Percentiles rank a stretch among this genome's conserved stretches.
phyloP scores from a whole-genome alignment of 495 filamentous ascomycete species.

The Podospora fimiseda region DNA sequence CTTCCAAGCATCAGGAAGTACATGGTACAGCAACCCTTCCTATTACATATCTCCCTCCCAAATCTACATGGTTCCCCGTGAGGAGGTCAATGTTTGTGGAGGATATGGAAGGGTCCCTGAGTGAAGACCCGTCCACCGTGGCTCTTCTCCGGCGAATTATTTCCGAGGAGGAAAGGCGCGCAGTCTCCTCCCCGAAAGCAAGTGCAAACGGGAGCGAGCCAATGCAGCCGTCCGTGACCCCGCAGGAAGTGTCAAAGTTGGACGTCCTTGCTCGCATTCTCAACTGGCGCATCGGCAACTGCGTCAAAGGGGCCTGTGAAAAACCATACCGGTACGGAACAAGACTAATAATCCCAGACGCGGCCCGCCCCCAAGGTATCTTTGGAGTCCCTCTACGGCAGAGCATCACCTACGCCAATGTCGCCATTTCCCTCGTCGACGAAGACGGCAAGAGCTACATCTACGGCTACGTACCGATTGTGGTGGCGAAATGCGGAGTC shows the following conservation, averaged over 20 bases:
- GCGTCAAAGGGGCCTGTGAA: slow-evolving; percentile 7
- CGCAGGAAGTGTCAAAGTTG: slow-evolving; percentile 14
- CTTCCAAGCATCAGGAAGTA: slow-evolving; percentile 65
- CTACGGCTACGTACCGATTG: slow-evolving; percentile 97
- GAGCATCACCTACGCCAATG: slow-evolving; percentile 97
- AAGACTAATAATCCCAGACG: slow-evolving; percentile 30
- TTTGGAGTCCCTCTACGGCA: slow-evolving; percentile 91
- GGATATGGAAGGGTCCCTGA: slow-evolving; percentile 15
- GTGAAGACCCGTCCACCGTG: slow-evolving; percentile 14
- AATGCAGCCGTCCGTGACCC: slow-evolving; percentile 6
- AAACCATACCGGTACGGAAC: slow-evolving; percentile 3
- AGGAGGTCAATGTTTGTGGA: slow-evolving; percentile 16
- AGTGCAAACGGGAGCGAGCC: slow-evolving; percentile 25
- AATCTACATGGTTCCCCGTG: slow-evolving; percentile 7
- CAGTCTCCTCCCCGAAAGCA: slow-evolving; percentile 24
- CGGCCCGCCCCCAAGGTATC: slow-evolving; percentile 48
- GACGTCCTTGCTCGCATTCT: slow-evolving; percentile 17
- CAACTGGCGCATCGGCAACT: slow-evolving; percentile 10
- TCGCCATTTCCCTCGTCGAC: slow-evolving; percentile 92
- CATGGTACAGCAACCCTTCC: slow-evolving; percentile 54
- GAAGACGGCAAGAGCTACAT: slow-evolving; percentile 89
- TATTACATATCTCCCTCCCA: slow-evolving; percentile 5
- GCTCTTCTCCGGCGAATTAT: slow-evolving; percentile 12
- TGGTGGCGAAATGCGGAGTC: slow-evolving; percentile 97
- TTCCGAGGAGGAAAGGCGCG: slow-evolving; percentile 10